Evolutionary conservation across 139 green algal species (phyloP), one percentile per base, ranked within the genome.

Genomic region (Edaphochlamys debaryana): DNA sequence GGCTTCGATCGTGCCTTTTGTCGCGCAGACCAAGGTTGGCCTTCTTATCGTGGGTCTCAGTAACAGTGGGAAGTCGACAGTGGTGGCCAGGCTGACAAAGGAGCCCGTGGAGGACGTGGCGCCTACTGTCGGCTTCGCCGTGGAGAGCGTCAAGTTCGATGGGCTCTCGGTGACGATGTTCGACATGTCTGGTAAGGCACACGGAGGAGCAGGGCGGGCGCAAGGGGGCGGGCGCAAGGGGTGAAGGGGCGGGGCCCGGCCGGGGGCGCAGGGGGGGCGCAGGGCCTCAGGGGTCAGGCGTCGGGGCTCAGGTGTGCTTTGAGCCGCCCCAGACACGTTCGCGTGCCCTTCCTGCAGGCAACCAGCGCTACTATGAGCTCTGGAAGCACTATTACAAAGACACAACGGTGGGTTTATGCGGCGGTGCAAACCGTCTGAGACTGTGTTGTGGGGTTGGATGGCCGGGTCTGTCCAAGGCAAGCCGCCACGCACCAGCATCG

Each of bases 311-410:
- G n/a, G n/a, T n/a, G n/a, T n/a, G n/a, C n/a, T n/a, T n/a, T n/a
- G n/a, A n/a, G n/a, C n/a, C n/a, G n/a, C n/a, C n/a, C n/a, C n/a
- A n/a, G n/a, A n/a, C n/a, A n/a, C n/a, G n/a, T n/a, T n/a, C n/a
- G n/a, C n/a, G n/a, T n/a, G n/a, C 9, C 4, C 37, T 54, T 2
- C n/a, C 32, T 27, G 23, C 62, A 82, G 93, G 93, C 29, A 93
- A 92, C 34, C 81, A 87, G 4, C 75, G 84, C 8, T 96, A 96
- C 66, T 84, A 90, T 27, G 87, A 74, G 58, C 82, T 96, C 9
- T 96, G 93, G 93, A 89, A 93, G 75, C 84, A 91, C 54, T 95
- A 96, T 64, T 96, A 92, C 87, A 78, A 84, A 41, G 92, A 95
- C 4, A 76, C 66, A 0, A 84, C 64, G 78, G 78, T 84, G 52